A percentile compares a stretch with the other conserved stretches of the same genome.
These are phyloP conservation scores for Aspergillus ruber DNA, from an alignment of 2,329 filamentous ascomycete genomes.

Conservation along the genomic window DNA sequence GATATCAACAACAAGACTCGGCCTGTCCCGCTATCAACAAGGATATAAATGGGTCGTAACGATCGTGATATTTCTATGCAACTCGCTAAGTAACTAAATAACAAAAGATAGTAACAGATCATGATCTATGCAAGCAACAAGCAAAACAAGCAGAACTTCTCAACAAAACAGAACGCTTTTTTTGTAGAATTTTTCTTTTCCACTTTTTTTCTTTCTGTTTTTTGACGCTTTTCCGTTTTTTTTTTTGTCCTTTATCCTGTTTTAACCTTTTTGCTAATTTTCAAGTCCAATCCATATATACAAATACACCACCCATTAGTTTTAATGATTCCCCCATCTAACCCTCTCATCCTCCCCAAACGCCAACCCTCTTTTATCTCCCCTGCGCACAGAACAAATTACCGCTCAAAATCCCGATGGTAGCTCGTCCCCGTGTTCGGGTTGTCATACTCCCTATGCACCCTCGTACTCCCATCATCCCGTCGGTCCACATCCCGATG, in stretches of 20 bases:
- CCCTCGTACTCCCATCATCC: conserved; percentile 23
- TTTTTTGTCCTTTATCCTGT: conserved; percentile 5
- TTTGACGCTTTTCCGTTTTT: conserved; percentile 9
- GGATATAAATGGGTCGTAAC: conserved; percentile 2
- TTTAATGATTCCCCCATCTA: not conserved
- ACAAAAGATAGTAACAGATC: conserved; percentile 1
- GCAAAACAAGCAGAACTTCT: not conserved
- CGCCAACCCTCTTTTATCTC: not conserved
- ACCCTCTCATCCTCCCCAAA: not conserved
- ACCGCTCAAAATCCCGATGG: conserved; percentile 27
- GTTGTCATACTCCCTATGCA: conserved; percentile 28
- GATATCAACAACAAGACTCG: not conserved
- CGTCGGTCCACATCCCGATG: conserved; percentile 27
- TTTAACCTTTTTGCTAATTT: not conserved
- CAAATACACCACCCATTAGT: conserved; percentile 7
- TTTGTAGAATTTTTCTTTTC: conserved; percentile 1
- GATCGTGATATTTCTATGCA: conserved; percentile 8
- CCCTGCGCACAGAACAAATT: not conserved
- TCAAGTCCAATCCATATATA: conserved; percentile 1
- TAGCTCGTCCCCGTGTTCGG: conserved; percentile 29
- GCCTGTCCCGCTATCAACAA: not conserved
- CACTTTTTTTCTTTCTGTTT: conserved; percentile 4
- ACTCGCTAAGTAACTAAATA: conserved; percentile 4
- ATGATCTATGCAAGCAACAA: not conserved
- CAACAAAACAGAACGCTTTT: not conserved